A percentile compares a stretch with the other conserved stretches of the same genome.
These are phyloP conservation scores for Vigna nakashimae DNA, from an alignment of 306 rosid genomes.

Conservation along the genomic window DNA sequence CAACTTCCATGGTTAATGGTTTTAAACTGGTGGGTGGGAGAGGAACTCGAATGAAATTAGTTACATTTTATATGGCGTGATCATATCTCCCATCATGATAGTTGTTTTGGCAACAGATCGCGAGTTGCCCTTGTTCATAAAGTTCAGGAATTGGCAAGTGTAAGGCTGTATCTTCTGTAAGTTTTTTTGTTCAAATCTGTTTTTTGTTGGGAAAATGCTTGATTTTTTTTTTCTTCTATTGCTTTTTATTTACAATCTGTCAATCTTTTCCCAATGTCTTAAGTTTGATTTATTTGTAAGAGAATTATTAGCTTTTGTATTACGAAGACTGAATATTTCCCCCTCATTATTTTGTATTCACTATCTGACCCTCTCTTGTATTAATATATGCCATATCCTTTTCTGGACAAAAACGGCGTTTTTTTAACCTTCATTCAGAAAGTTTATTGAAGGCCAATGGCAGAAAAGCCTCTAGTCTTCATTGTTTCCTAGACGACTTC, in stretches of 20 bases:
- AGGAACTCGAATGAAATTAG: slow-evolving; percentile 33
- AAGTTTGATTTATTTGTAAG: slow-evolving; percentile 38
- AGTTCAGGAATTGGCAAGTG: slow-evolving; percentile 36
- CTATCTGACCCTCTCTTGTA: neutral
- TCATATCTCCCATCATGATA: slow-evolving; percentile 45
- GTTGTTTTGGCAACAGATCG: slow-evolving; percentile 43
- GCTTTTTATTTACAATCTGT: slow-evolving; percentile 7
- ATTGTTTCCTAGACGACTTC: neutral
- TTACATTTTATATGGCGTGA: slow-evolving; percentile 44
- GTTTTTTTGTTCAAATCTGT: slow-evolving; percentile 29
- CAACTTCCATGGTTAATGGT: slow-evolving; percentile 38
- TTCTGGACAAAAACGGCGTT: neutral
- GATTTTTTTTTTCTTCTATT: neutral
- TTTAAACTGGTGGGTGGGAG: slow-evolving; percentile 43
- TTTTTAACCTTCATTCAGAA: slow-evolving; percentile 3
- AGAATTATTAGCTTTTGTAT: slow-evolving; percentile 31
- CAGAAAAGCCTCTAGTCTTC: neutral
- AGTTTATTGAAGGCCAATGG: neutral
- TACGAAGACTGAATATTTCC: neutral
- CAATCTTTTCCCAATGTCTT: slow-evolving; percentile 25
- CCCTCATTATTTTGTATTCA: neutral
- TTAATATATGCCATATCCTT: neutral
- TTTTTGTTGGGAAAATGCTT: slow-evolving; percentile 31
- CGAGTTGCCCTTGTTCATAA: slow-evolving; percentile 52
- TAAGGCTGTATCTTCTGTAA: slow-evolving; percentile 26